A percentile compares a stretch with the other conserved stretches of the same genome.
These are phyloP conservation scores for Nakazawaea populi DNA, from an alignment of 805 yeast species.

Conservation along the genomic window DNA sequence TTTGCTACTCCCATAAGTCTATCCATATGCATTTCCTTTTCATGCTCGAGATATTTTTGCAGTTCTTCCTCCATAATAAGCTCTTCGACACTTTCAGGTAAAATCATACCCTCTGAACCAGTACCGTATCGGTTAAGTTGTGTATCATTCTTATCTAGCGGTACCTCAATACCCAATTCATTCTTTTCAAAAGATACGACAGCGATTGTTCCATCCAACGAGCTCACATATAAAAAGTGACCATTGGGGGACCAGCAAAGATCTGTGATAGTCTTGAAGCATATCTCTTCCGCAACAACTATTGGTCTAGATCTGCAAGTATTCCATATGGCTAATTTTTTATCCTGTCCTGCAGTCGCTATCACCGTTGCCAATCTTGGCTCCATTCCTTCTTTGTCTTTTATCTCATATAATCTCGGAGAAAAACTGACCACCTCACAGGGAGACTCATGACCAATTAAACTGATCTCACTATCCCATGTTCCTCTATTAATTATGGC, in stretches of 20 bases:
- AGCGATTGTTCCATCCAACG: conserved; percentile 80
- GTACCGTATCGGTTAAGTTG: conserved; percentile 83
- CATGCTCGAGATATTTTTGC: conserved; percentile 24
- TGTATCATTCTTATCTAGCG: conserved; percentile 59
- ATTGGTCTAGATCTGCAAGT: conserved; percentile 73
- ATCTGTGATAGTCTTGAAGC: conserved; percentile 78
- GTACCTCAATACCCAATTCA: conserved; percentile 58
- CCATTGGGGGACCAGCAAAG: conserved; percentile 88
- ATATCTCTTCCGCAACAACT: conserved; percentile 71
- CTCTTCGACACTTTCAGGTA: conserved; percentile 85
- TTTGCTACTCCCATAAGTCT: conserved; percentile 28
- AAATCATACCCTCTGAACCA: conserved; percentile 74
- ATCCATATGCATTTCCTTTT: conserved; percentile 31
- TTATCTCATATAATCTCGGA: conserved; percentile 53
- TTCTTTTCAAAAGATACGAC: conserved; percentile 54
- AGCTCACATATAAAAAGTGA: conserved; percentile 60
- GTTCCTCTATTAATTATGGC: conserved; percentile 70
- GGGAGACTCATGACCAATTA: conserved; percentile 82
- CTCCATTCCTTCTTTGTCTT: conserved; percentile 16
- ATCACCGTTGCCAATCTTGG: conserved; percentile 52
- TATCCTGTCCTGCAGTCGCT: conserved; percentile 97
- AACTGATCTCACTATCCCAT: conserved; percentile 71
- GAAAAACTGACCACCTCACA: conserved; percentile 76
- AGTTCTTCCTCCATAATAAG: conserved; percentile 65
- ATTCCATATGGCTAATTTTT: conserved; percentile 83